Evolutionary conservation across 495 filamentous ascomycete genomes (phyloP), one percentile per base, ranked within the genome.

Genomic region (Aspergillus wentii): DNA sequence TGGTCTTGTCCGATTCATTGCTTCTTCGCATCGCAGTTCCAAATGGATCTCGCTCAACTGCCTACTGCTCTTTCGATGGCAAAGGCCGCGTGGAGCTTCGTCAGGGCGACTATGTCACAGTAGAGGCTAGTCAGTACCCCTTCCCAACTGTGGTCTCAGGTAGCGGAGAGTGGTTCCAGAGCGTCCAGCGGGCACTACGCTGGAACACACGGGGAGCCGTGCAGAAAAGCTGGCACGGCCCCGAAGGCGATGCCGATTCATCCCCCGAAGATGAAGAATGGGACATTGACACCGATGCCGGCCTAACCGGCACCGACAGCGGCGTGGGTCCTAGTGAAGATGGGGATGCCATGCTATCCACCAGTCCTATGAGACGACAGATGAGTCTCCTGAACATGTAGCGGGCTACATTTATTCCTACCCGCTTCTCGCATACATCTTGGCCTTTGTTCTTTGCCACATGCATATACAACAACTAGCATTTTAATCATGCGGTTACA

Each of bases 1-100:
- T 98, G 86, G 84, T 98, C n/a, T 80, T 98, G n/a, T 91, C 86
- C 22, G 92, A 98, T 61, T 91, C 82, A 23, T 82, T 95, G 62
- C 78, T 90, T 17, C 76, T 98, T 30, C 87, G 88, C 33, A 82
- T 97, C 40, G 84, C 83, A 16, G 82, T 98, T 16, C 92, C 92
- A 1, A 74, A 75, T 30, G 74, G 82, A 48, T 90, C 86, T 22
- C 86, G 92, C 13, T 89, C 87, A 4, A 94, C 86, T 1, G 90
- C 90, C 0, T 97, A 94, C 72, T 94, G 88, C 52, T 86, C 86
- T 25, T 98, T 98, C 50, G 92, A 98, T 58, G 92, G 92, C 58
- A 95, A 95, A 57, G 88, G 88, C 37, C 84, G 94, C 33, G 75
- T 96, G 9, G 94, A 98, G 61, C 78, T 98, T 18, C 76, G 82